Percentiles rank a stretch among this genome's conserved stretches.
phyloP scores from a whole-genome alignment of 2,329 filamentous ascomycete genomes.

The Verticillium zaregamsianum region DNA sequence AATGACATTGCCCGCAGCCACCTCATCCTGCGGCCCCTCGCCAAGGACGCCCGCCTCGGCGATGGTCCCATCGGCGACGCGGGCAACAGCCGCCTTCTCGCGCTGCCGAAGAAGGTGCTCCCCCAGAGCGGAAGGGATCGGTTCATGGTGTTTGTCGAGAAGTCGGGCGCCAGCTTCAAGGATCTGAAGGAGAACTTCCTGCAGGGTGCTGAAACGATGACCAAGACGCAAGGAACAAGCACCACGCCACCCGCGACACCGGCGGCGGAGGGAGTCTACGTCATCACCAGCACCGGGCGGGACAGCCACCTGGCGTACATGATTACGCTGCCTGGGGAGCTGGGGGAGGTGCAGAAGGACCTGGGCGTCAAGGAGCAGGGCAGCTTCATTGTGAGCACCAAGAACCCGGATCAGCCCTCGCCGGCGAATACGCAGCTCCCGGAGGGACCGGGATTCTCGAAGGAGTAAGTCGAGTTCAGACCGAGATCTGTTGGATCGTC shows the following conservation, averaged over 20 bases:
- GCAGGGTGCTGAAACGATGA: conserved; percentile 62
- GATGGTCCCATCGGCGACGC: conserved; percentile 41
- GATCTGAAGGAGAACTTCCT: conserved; percentile 73
- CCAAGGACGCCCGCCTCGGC: conserved; percentile 62
- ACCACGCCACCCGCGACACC: conserved; percentile 67
- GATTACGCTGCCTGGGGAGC: conserved; percentile 65
- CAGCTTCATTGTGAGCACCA: conserved; percentile 74
- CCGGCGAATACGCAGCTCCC: conserved; percentile 61
- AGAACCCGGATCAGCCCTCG: conserved; percentile 69
- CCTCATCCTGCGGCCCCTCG: conserved; percentile 73
- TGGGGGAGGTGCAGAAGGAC: conserved; percentile 70
- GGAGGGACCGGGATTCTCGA: conserved; percentile 63
- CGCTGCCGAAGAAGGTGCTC: conserved; percentile 80
- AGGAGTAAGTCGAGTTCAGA: conserved; percentile 47
- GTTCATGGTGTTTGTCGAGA: conserved; percentile 82
- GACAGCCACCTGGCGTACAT: conserved; percentile 78
- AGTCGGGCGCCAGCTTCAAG: conserved; percentile 59
- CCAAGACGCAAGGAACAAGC: conserved; percentile 68
- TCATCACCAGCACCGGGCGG: conserved; percentile 66
- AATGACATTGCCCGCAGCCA: conserved; percentile 74
- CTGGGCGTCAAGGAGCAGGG: conserved; percentile 69
- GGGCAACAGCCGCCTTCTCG: conserved; percentile 66
- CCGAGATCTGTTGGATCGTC: too few relatives aligned
- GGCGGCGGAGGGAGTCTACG: conserved; percentile 82
- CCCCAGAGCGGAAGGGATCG: conserved; percentile 64